Percentiles rank a stretch among this genome's conserved stretches.
Evolutionary conservation across 352 stramenopile genomes (phyloP).

Genomic region (Nothophytophthora sp.): DNA sequence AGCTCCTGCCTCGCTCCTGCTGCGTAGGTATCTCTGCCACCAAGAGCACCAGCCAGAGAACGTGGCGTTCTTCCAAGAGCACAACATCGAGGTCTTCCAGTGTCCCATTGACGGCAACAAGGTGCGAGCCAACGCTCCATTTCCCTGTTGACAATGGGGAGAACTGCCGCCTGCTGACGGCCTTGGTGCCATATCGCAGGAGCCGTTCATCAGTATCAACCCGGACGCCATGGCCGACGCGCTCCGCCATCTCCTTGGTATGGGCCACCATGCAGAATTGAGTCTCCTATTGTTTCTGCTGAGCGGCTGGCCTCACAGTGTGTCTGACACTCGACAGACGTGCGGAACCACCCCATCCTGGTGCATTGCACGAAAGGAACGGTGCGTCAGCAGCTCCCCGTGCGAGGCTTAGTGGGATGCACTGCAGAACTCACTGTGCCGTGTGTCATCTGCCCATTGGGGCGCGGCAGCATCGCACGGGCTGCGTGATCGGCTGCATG

Average conservation of each 20-base stretch:
- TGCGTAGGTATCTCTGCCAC: slow-evolving; percentile 74
- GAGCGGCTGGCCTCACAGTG: slow-evolving; percentile 1
- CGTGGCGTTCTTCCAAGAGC: slow-evolving; percentile 78
- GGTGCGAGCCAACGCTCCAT: slow-evolving; percentile 18
- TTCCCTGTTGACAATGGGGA: not conserved
- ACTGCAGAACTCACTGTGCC: not conserved
- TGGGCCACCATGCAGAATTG: not conserved
- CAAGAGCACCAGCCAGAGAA: slow-evolving; percentile 86
- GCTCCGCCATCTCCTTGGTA: slow-evolving; percentile 78
- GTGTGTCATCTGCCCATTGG: not conserved
- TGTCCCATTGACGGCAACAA: slow-evolving; percentile 91
- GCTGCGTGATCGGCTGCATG: slow-evolving; percentile 85
- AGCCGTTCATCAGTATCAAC: slow-evolving; percentile 90
- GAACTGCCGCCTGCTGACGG: too few relatives aligned
- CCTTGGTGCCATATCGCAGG: too few relatives aligned
- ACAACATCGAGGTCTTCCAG: slow-evolving; percentile 82
- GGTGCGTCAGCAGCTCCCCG: slow-evolving; percentile 25
- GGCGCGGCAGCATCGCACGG: slow-evolving; percentile 82
- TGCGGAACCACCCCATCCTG: slow-evolving; percentile 87
- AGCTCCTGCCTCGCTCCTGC: not conserved
- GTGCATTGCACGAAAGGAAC: slow-evolving; percentile 91
- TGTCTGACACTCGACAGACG: slow-evolving; percentile 48
- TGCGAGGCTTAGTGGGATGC: not conserved
- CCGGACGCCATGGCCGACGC: slow-evolving; percentile 79
- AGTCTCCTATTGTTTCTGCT: not conserved